These are phyloP conservation scores for Botrytis fragariae DNA, from an alignment of 2,329 filamentous ascomycete species.

Conservation along the genomic window DNA sequence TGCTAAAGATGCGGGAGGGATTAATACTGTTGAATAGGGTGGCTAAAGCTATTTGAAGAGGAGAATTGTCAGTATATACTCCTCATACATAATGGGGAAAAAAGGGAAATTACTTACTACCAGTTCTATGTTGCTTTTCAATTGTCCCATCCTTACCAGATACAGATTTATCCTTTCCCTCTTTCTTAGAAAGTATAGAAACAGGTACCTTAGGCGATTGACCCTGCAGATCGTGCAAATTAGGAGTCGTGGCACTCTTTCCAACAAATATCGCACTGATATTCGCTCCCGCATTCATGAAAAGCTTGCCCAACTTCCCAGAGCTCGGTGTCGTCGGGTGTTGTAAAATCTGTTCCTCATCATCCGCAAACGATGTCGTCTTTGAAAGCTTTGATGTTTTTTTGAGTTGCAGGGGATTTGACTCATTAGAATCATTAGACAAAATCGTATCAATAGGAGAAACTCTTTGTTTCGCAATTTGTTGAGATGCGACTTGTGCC, in stretches of 20 bases:
- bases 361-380: neutral
- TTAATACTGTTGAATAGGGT: neutral
- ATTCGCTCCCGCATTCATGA: conserved; percentile 5
- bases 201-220: neutral
- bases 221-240: neutral
- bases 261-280: conserved; percentile 9
- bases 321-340: neutral
- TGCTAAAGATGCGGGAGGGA: neutral
- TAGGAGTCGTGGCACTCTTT: neutral
- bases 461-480: neutral
- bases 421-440: neutral
- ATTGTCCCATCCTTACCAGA: neutral
- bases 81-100: neutral
- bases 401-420: neutral
- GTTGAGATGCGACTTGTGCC: neutral
- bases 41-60: neutral
- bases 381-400: conserved; percentile 3
- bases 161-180: neutral
- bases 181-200: neutral
- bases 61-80: neutral
- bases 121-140: neutral
- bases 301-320: neutral
- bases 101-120: neutral
- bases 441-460: neutral
- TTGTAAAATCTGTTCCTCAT: neutral